Evolutionary conservation across 129 eudicot genomes (phyloP).

Genomic region (Scalesia atractyloides): DNA sequence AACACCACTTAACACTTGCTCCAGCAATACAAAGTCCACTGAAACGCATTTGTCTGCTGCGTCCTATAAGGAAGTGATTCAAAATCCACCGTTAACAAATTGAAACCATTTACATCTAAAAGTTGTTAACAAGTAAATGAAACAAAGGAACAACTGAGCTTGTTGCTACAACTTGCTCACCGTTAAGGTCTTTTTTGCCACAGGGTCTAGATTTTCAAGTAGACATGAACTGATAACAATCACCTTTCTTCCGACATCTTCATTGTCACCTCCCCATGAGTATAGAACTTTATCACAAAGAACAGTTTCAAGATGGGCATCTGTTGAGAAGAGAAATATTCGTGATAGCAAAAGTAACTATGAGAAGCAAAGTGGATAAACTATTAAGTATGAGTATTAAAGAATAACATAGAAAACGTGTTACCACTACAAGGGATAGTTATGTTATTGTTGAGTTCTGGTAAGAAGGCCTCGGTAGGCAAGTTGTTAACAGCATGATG

Average conservation of each 20-base stretch:
- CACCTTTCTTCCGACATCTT: slow-evolving; percentile 72
- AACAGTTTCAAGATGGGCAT: slow-evolving; percentile 59
- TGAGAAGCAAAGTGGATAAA: neutral
- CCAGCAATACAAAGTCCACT: slow-evolving; percentile 72
- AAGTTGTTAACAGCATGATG: slow-evolving; percentile 88
- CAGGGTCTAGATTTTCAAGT: slow-evolving; percentile 55
- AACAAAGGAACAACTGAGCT: slow-evolving; percentile 1
- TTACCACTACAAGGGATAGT: slow-evolving; percentile 54
- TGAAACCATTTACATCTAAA: slow-evolving; percentile 10
- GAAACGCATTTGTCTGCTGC: slow-evolving; percentile 83
- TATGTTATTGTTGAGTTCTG: slow-evolving; percentile 48
- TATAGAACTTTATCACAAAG: slow-evolving; percentile 62
- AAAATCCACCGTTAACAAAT: neutral
- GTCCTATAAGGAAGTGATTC: slow-evolving; percentile 41
- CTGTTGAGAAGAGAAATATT: slow-evolving; percentile 31
- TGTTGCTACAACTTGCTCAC: slow-evolving; percentile 43
- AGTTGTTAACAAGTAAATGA: slow-evolving; percentile 7
- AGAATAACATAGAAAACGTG: neutral
- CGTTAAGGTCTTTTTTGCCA: slow-evolving; percentile 52
- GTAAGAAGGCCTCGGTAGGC: slow-evolving; percentile 69
- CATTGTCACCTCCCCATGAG: slow-evolving; percentile 66
- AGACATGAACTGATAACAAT: slow-evolving; percentile 59
- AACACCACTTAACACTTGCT: slow-evolving; percentile 52
- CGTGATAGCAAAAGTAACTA: too few relatives aligned
- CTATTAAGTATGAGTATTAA: neutral